phyloP scores from a whole-genome alignment of 805 yeast species.

The Ogataea kodamae region DNA sequence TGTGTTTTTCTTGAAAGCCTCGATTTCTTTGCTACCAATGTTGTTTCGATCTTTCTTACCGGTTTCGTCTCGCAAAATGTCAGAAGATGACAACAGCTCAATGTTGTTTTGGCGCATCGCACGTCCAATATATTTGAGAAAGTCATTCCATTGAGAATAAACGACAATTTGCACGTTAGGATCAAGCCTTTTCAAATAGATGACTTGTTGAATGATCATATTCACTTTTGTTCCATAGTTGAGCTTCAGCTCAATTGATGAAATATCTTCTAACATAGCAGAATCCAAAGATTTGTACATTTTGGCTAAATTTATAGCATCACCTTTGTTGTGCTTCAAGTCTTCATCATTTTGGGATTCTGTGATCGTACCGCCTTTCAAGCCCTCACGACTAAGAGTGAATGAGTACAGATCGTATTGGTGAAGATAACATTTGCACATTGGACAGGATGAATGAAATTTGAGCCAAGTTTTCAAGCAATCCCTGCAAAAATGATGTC shows the following conservation, averaged over 20 bases:
- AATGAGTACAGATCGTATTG: slow-evolving; percentile 62
- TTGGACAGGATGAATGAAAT: slow-evolving; percentile 63
- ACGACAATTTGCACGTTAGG: slow-evolving; percentile 73
- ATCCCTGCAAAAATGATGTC: slow-evolving; percentile 83
- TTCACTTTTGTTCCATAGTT: slow-evolving; percentile 86
- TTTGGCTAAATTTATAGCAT: slow-evolving; percentile 35
- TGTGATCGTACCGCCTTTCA: slow-evolving; percentile 43
- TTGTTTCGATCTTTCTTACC: slow-evolving; percentile 1
- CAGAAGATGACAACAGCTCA: slow-evolving; percentile 50
- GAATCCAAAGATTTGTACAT: slow-evolving; percentile 46
- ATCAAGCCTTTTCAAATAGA: slow-evolving; percentile 57
- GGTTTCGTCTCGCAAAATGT: slow-evolving; percentile 11
- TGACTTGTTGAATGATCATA: slow-evolving; percentile 67
- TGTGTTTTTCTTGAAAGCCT: slow-evolving; percentile 56
- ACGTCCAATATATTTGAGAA: slow-evolving; percentile 60
- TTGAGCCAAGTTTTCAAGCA: slow-evolving; percentile 73
- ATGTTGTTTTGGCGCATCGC: slow-evolving; percentile 63
- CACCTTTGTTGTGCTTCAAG: slow-evolving; percentile 4
- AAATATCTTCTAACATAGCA: slow-evolving; percentile 42
- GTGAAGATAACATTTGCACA: slow-evolving; percentile 61
- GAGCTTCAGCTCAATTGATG: slow-evolving; percentile 39
- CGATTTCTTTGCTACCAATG: slow-evolving; percentile 39
- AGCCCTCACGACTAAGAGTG: slow-evolving; percentile 52
- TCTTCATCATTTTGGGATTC: slow-evolving; percentile 10
- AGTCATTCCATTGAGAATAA: slow-evolving; percentile 85